These are phyloP conservation scores for Dendrostoma leiphaemia DNA, from an alignment of 2,329 filamentous ascomycete species.

Conservation along the genomic window DNA sequence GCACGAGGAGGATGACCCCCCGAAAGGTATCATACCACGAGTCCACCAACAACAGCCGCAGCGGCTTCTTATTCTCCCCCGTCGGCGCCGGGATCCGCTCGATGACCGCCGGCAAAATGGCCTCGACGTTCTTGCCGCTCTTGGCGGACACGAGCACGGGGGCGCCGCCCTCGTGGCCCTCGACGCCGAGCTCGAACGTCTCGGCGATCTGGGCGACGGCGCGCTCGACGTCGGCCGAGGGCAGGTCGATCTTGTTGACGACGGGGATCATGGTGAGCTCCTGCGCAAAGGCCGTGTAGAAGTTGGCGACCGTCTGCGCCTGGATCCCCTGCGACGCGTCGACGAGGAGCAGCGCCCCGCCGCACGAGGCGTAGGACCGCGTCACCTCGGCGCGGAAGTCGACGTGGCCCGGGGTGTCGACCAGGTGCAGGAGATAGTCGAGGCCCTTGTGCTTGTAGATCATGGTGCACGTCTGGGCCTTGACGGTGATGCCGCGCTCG, in stretches of 20 bases:
- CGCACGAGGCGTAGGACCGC: slow-evolving; percentile 92
- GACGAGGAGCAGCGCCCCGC: slow-evolving; percentile 86
- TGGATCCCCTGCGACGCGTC: slow-evolving; percentile 97
- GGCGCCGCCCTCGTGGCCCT: slow-evolving; percentile 48
- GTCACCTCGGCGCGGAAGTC: slow-evolving; percentile 97
- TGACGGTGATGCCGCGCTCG: slow-evolving; percentile 95
- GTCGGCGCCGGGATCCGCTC: slow-evolving; percentile 78
- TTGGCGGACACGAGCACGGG: slow-evolving; percentile 78
- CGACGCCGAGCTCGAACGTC: slow-evolving; percentile 83
- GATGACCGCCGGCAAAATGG: slow-evolving; percentile 81
- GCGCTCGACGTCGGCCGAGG: slow-evolving; percentile 80
- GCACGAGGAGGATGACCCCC: slow-evolving; percentile 86
- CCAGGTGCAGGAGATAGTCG: slow-evolving; percentile 91
- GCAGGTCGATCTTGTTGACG: slow-evolving; percentile 94
- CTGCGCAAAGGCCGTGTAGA: slow-evolving; percentile 94
- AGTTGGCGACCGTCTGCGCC: slow-evolving; percentile 97
- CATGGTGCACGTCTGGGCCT: slow-evolving; percentile 98
- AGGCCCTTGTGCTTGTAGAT: slow-evolving; percentile 81
- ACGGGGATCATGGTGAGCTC: slow-evolving; percentile 84
- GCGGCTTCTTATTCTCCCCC: slow-evolving; percentile 69
- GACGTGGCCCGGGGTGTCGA: slow-evolving; percentile 96
- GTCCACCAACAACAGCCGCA: slow-evolving; percentile 87
- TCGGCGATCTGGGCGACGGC: slow-evolving; percentile 83
- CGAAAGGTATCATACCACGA: slow-evolving; percentile 98
- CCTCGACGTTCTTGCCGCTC: slow-evolving; percentile 82